These are phyloP conservation scores for Wallacemonas sp. DNA, from an alignment of 208 protist genomes.

Conservation along the genomic window DNA sequence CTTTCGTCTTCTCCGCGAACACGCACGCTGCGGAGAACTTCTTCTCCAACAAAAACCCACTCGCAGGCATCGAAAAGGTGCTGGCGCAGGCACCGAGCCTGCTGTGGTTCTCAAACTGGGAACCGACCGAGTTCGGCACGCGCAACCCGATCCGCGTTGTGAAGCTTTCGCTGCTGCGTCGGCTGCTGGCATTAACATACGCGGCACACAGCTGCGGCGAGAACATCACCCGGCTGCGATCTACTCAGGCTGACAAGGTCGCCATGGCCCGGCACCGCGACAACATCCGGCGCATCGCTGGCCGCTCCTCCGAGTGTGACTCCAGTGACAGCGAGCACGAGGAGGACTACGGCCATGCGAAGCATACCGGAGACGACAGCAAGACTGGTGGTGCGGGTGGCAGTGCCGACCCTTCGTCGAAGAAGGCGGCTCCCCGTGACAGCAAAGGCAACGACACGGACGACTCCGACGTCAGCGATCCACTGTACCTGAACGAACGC, in stretches of 20 bases:
- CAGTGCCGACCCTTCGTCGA: too few species aligned
- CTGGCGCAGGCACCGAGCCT: slow-evolving; percentile 31
- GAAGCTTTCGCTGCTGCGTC: slow-evolving; percentile 44
- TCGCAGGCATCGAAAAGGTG: slow-evolving; percentile 32
- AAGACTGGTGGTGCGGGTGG: too few species aligned
- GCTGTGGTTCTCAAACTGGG: slow-evolving; percentile 49
- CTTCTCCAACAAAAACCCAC: slow-evolving; percentile 31
- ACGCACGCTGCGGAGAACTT: slow-evolving; percentile 36
- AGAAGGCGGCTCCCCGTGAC: too few species aligned
- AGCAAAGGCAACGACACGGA: neutral
- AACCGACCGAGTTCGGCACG: slow-evolving; percentile 36
- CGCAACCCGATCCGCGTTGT: slow-evolving; percentile 42
- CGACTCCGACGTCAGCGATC: neutral
- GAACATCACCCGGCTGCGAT: slow-evolving; percentile 23
- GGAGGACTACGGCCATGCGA: neutral
- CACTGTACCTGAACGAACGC: slow-evolving; percentile 6
- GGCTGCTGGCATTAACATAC: slow-evolving; percentile 42
- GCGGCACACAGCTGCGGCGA: slow-evolving; percentile 35
- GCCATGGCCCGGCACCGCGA: slow-evolving; percentile 27
- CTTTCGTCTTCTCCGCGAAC: slow-evolving; percentile 28
- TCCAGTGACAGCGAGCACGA: neutral
- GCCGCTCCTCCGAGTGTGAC: neutral
- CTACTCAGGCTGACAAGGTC: slow-evolving; percentile 25
- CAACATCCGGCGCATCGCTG: neutral
- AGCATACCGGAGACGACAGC: too few species aligned